Percentiles rank a stretch among this genome's conserved stretches.
Conservation (phyloP, 169 alveolate genomes). For the Plasmodium fragile region DNA sequence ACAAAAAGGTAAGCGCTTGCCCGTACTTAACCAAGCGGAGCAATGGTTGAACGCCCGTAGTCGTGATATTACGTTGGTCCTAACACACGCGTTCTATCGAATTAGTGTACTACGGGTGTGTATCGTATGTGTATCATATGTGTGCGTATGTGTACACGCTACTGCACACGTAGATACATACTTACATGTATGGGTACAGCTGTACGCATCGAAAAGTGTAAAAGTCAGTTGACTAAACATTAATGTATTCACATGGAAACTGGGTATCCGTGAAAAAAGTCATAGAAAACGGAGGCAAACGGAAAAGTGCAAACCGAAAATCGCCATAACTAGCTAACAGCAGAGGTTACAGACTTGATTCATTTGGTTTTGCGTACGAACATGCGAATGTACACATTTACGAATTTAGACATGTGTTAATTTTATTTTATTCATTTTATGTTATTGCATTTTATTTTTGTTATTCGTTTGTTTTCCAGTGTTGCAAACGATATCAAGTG, state of each 20-base stretch:
- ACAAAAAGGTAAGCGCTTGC: neutral
- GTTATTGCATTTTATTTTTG: neutral
- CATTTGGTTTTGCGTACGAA: neutral
- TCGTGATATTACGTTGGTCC: neutral
- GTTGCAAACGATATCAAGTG: neutral
- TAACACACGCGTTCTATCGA: neutral
- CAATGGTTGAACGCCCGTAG: neutral
- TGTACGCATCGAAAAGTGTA: neutral
- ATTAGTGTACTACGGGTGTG: neutral
- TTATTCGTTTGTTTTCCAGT: neutral
- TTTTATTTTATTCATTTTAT: neutral
- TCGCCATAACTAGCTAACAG: neutral
- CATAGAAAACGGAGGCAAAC: neutral
- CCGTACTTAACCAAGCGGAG: neutral
- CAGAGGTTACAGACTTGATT: neutral
- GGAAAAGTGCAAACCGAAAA: neutral
- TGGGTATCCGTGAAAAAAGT: neutral
- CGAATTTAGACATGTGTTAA: neutral
- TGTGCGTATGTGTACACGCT: neutral
- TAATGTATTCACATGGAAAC: neutral
- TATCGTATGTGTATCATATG: neutral
- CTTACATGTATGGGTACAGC: neutral
- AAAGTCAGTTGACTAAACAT: neutral
- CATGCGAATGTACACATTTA: neutral
- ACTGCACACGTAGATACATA: neutral